Conservation (phyloP, 345 rosid species). For the Brassica rapa region DNA sequence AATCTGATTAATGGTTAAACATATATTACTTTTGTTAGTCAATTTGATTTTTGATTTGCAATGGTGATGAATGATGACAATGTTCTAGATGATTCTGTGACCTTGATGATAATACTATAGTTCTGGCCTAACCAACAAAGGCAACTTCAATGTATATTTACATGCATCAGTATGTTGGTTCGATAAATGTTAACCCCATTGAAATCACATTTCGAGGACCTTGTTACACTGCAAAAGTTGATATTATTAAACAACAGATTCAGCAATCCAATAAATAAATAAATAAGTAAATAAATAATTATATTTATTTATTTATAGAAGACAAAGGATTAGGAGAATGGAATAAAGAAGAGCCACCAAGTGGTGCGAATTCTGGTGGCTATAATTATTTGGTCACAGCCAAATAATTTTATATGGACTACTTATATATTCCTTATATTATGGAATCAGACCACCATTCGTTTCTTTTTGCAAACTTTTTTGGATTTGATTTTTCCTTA, state of each 20-base stretch:
- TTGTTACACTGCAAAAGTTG: slow-evolving; percentile 2
- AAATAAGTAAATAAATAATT: background rate
- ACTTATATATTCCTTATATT: slow-evolving; percentile 17
- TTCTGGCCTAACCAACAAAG: background rate
- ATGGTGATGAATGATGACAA: slow-evolving; percentile 16
- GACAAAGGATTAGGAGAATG: slow-evolving; percentile 22
- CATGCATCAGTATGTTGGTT: background rate
- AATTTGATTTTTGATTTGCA: background rate
- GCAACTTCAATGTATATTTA: background rate
- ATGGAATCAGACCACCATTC: slow-evolving; percentile 38
- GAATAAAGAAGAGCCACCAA: slow-evolving; percentile 49
- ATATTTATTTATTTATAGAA: background rate
- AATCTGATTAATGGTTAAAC: background rate
- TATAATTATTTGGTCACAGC: slow-evolving; percentile 24
- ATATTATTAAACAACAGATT: background rate
- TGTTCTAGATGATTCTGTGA: slow-evolving; percentile 24
- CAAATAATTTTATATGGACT: slow-evolving; percentile 9
- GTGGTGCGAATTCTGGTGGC: slow-evolving; percentile 46
- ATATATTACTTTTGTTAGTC: background rate
- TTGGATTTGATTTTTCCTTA: slow-evolving; percentile 28
- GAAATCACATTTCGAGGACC: background rate
- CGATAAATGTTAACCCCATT: background rate
- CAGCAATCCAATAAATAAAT: background rate
- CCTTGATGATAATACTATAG: background rate
- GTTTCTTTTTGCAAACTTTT: slow-evolving; percentile 1